phyloP scores from a whole-genome alignment of 2,329 filamentous ascomycete genomes.

The Dactylonectria estremocensis region DNA sequence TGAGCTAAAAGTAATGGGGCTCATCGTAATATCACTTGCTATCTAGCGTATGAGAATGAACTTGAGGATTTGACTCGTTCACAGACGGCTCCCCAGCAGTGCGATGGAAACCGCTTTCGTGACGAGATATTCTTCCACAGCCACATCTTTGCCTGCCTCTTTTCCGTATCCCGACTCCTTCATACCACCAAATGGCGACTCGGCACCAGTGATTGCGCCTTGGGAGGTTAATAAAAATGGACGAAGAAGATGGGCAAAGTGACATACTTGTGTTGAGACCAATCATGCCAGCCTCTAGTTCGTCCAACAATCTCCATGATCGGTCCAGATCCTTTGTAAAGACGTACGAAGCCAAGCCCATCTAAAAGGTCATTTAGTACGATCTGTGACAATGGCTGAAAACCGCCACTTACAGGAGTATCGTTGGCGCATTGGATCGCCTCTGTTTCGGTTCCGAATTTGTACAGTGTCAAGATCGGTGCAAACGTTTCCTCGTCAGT shows the following conservation, averaged over 20 bases:
- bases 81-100: neutral
- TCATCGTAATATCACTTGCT: neutral
- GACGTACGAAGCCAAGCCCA: conserved; percentile 35
- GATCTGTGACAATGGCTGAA: too few species aligned
- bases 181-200: conserved; percentile 53
- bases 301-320: conserved; percentile 33
- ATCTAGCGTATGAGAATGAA: neutral
- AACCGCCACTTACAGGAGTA: conserved; percentile 4
- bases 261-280: conserved; percentile 29
- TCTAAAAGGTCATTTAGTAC: neutral
- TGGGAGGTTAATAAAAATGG: neutral
- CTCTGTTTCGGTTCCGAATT: conserved; percentile 37
- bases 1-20: too few species aligned
- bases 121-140: conserved; percentile 59
- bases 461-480: conserved; percentile 32
- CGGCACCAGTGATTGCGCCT: conserved; percentile 47
- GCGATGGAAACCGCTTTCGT: conserved; percentile 49
- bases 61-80: neutral
- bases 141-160: conserved; percentile 58
- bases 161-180: conserved; percentile 40
- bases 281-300: conserved; percentile 41
- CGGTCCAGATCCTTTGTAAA: conserved; percentile 37
- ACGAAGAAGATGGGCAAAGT: neutral
- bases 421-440: conserved; percentile 33
- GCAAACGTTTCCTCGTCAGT: conserved; percentile 38